Conservation (phyloP, 345 rosid species). For the rapeseed (Brassica napus) region Da-Ae NC_063445.1:43572001-43572500, state of each 20-base stretch:
- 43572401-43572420: too few relatives aligned
- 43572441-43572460: too few relatives aligned
- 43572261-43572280: neutral
- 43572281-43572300: too few relatives aligned
- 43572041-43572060: conserved; percentile 11
- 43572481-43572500: neutral
- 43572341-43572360: neutral
- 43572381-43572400: too few relatives aligned
- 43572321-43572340: neutral
- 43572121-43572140: neutral
- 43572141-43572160: neutral
- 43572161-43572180: conserved; percentile 16
- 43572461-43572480: neutral
- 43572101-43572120: conserved; percentile 29
- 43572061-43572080: conserved; percentile 4
- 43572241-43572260: neutral
- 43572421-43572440: too few relatives aligned
- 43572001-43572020: neutral
- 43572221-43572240: neutral
- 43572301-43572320: too few relatives aligned
- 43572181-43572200: conserved; percentile 11
- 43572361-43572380: too few relatives aligned
- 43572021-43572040: conserved; percentile 25
- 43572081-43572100: neutral
- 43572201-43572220: neutral